A percentile compares a stretch with the other conserved stretches of the same genome.
These are phyloP conservation scores for Colletotrichum caudatum DNA, from an alignment of 2,329 filamentous ascomycete species.

Conservation along the genomic window DNA sequence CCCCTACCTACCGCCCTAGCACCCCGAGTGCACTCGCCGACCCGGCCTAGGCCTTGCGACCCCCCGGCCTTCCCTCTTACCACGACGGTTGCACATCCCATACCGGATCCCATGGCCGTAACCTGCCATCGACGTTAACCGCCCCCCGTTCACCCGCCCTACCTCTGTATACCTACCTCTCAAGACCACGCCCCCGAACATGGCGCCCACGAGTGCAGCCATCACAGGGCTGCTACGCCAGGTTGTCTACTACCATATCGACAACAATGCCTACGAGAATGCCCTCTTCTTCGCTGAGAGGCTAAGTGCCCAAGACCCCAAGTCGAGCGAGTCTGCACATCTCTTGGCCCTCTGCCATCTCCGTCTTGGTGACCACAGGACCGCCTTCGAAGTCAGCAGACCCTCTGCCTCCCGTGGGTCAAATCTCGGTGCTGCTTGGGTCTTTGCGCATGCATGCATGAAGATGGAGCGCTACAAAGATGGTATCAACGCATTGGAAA, in stretches of 20 bases:
- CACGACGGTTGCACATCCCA: conserved; percentile 11
- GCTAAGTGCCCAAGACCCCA: conserved; percentile 84
- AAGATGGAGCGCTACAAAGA: conserved; percentile 82
- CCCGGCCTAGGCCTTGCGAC: conserved; percentile 15
- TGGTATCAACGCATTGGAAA: conserved; percentile 86
- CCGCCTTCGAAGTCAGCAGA: conserved; percentile 87
- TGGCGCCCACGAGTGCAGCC: conserved; percentile 66
- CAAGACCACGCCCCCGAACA: conserved; percentile 47
- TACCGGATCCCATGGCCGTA: conserved; percentile 38
- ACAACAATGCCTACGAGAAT: conserved; percentile 90
- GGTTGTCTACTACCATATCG: conserved; percentile 77
- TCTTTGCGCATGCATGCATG: conserved; percentile 91
- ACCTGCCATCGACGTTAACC: conserved; percentile 37
- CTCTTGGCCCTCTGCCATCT: conserved; percentile 88
- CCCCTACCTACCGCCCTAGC: conserved; percentile 7
- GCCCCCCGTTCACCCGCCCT: conserved; percentile 22
- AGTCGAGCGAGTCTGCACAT: conserved; percentile 83
- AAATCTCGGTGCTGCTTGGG: conserved; percentile 88
- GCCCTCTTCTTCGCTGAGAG: conserved; percentile 94
- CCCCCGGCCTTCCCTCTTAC: conserved; percentile 15
- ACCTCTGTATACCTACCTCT: conserved; percentile 16
- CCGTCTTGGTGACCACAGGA: conserved; percentile 83
- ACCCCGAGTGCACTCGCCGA: conserved; percentile 21
- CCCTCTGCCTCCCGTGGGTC: conserved; percentile 75
- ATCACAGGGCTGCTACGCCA: conserved; percentile 68